Conservation (phyloP, 106 monocot species). For the Gastrodia elata region DNA sequence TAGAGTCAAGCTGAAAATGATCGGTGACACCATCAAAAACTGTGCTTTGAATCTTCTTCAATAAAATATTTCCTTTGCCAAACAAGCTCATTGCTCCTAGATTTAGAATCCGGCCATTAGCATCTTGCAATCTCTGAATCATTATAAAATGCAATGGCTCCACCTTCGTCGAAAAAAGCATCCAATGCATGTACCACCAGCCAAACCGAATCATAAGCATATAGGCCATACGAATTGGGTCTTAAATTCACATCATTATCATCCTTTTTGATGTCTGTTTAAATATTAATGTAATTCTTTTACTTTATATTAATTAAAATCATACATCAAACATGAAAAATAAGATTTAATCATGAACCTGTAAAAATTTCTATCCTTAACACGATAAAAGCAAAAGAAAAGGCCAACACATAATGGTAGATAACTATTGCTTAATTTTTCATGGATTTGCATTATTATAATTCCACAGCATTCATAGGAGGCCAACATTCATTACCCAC, state of each 20-base stretch:
- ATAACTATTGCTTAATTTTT: no score
- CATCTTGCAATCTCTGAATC: slow-evolving; percentile 41
- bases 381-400: no score
- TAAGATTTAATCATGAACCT: no score
- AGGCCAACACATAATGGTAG: no score
- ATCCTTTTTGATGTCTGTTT: slow-evolving; percentile 30
- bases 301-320: no score
- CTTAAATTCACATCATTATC: slow-evolving; percentile 21
- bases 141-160: slow-evolving; percentile 60
- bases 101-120: slow-evolving; percentile 30
- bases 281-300: no score
- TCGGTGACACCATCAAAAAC: slow-evolving; percentile 60
- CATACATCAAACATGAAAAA: no score
- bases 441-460: no score
- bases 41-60: slow-evolving; percentile 31
- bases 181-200: slow-evolving; percentile 52
- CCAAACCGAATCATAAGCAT: slow-evolving; percentile 85
- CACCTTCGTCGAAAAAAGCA: slow-evolving; percentile 57
- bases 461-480: no score
- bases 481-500: no score
- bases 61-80: slow-evolving; percentile 33
- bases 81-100: slow-evolving; percentile 36
- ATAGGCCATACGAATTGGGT: slow-evolving; percentile 60
- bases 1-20: slow-evolving; percentile 41
- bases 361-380: no score